Base-by-base conservation (phyloP, 371 early-diverging fungal genomes). In the Mucor piriformis region DNA sequence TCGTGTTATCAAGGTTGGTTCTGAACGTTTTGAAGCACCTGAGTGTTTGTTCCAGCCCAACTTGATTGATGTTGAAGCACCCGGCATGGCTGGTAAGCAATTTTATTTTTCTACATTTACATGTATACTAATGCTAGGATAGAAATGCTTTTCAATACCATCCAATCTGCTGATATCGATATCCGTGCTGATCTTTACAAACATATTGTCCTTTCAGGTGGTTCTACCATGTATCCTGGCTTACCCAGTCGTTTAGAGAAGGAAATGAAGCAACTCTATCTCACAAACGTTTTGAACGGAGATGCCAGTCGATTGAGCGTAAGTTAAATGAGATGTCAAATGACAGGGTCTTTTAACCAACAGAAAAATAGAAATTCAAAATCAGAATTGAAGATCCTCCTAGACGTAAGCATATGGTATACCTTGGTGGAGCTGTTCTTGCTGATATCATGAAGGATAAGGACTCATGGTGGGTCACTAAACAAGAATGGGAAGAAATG, bases 31-130 rank as follows among this genome's bases (percentile, higher is more conserved):
- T 78, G 95, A 96, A 74, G 99, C 98, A 2, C 97, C 99, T 33
- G 99, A 98, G 73, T 95, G 95, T 61, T 76, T 98, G 66, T 98
- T 98, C 94, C 96, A 97, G 63, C 98, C 99, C 34, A 89, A 95
- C 64, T 83, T 98, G 59, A 90, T 98, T 56, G 96, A 96, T 71
- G 90, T 94, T 21, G 98, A 98, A 72, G 84, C 91, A 6, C 86
- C 88, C 6, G 98, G 99, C 57, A 88, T 98, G 60, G 96, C 97
- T 44, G 92, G 92, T 92, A 83, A 57, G 33, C 23, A 38, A 25
- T 16, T 32, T 24, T 35, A 40, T 12, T 16, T 32, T 24, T 35
- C 34, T 12, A 20, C 18, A 13, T 12, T 61, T 20, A 50, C 15
- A 47, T 40, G 0, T 21, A 48, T 34, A 18, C 42, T 35, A 37